Percentiles rank a stretch among this genome's conserved stretches.
Conservation (phyloP, 495 filamentous ascomycete genomes). For the Penicillium steckii region DNA sequence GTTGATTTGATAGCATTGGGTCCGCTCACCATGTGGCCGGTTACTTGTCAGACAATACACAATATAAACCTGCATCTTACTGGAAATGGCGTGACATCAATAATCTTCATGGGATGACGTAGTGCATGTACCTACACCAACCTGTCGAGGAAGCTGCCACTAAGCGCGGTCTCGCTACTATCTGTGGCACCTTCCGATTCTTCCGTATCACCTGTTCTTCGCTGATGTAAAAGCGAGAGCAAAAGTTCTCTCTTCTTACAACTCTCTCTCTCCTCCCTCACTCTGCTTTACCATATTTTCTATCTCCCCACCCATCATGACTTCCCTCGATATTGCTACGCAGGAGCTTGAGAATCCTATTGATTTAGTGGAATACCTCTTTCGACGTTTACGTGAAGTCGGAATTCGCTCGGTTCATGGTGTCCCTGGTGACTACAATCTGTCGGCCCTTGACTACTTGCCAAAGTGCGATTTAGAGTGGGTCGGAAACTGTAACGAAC, state of each 20-base stretch:
- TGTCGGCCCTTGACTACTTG: conserved; percentile 61
- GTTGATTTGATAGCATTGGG: too few species aligned
- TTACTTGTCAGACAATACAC: neutral
- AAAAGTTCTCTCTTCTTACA: neutral
- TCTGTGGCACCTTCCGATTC: conserved; percentile 6
- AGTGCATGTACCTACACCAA: neutral
- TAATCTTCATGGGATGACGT: conserved; percentile 38
- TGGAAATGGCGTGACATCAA: conserved; percentile 39
- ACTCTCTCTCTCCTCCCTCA: neutral
- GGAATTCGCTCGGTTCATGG: conserved; percentile 62
- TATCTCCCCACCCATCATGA: conserved; percentile 19
- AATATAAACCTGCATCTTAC: too few species aligned
- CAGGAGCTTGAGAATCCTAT: conserved; percentile 54
- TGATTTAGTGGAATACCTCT: conserved; percentile 62
- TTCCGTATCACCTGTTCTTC: conserved; percentile 4
- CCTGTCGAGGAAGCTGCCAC: neutral
- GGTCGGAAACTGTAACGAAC: conserved; percentile 71
- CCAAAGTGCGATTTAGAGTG: conserved; percentile 57
- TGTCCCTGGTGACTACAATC: conserved; percentile 59
- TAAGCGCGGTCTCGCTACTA: conserved; percentile 10
- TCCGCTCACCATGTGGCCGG: too few species aligned
- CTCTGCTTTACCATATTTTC: neutral
- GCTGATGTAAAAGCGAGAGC: too few species aligned
- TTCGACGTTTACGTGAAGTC: conserved; percentile 60
- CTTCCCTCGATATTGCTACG: conserved; percentile 54